These are phyloP conservation scores for Pleurotus giganteus DNA, from an alignment of 768 basidiomycete genomes.

Conservation along the genomic window DNA sequence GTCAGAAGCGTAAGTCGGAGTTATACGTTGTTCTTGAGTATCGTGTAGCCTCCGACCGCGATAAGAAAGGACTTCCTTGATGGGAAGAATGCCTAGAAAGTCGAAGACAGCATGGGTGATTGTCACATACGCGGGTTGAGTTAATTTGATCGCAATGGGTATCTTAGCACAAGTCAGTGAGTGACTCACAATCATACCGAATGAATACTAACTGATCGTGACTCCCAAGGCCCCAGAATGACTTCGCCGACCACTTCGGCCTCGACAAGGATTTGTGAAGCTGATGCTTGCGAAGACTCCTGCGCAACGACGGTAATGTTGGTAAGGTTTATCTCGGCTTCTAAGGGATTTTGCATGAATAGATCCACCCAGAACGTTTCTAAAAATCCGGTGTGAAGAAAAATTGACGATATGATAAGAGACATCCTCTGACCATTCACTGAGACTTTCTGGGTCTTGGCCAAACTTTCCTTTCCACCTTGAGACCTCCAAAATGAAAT, in stretches of 20 bases:
- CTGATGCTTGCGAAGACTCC: slow-evolving; percentile 31
- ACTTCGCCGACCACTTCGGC: slow-evolving; percentile 65
- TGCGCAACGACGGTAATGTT: slow-evolving; percentile 56
- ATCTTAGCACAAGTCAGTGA: slow-evolving; percentile 38
- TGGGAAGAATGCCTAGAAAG: slow-evolving; percentile 73
- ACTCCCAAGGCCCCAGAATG: slow-evolving; percentile 59
- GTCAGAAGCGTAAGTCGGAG: slow-evolving; percentile 71
- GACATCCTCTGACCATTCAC: slow-evolving; percentile 51
- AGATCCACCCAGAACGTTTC: slow-evolving; percentile 81
- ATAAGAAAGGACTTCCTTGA: slow-evolving; percentile 59
- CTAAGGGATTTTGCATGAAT: slow-evolving; percentile 66
- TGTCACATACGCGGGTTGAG: slow-evolving; percentile 46
- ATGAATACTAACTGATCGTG: slow-evolving; percentile 49
- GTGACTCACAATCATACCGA: background rate
- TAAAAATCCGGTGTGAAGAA: slow-evolving; percentile 24
- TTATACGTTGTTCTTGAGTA: slow-evolving; percentile 67
- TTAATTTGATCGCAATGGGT: slow-evolving; percentile 59
- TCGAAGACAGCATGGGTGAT: slow-evolving; percentile 61
- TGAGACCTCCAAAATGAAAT: slow-evolving; percentile 49
- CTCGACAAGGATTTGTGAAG: slow-evolving; percentile 41
- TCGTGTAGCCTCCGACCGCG: slow-evolving; percentile 78
- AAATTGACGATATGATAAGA: background rate
- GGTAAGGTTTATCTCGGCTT: slow-evolving; percentile 68
- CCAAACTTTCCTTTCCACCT: slow-evolving; percentile 54
- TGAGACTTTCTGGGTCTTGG: slow-evolving; percentile 54